Evolutionary conservation across 2,329 filamentous ascomycete genomes (phyloP).

Genomic region (Orbilia quercus): DNA sequence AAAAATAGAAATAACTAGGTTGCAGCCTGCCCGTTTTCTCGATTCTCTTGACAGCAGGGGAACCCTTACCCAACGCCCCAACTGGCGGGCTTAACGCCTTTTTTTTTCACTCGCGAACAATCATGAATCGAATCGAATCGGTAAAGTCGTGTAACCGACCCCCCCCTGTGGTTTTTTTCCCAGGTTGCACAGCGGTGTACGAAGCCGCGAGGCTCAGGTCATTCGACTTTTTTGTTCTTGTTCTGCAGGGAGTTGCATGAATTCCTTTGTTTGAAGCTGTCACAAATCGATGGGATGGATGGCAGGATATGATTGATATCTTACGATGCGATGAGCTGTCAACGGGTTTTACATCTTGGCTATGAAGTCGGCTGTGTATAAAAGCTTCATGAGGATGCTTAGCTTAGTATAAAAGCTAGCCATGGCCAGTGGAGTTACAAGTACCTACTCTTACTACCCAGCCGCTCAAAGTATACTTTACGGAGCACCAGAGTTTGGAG

Average conservation of each 20-base stretch:
- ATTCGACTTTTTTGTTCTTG: not conserved
- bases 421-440: not conserved
- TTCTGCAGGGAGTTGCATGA: conserved; percentile 8
- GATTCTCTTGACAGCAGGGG: not conserved
- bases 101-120: no score
- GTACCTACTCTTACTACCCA: not conserved
- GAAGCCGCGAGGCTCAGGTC: conserved; percentile 19
- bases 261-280: conserved; percentile 32
- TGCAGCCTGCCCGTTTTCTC: no score
- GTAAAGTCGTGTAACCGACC: conserved; percentile 14
- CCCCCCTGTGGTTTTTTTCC: not conserved
- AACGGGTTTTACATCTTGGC: no score
- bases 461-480: not conserved
- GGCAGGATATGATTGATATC: no score
- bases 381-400: no score
- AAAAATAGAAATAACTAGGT: no score
- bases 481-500: no score
- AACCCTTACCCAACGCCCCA: conserved; percentile 1
- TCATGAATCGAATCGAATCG: not conserved
- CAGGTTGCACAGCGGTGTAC: not conserved
- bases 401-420: no score
- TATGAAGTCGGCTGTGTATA: not conserved
- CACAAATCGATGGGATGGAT: no score
- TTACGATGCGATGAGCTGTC: no score
- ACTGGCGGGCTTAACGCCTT: conserved; percentile 9